These are phyloP conservation scores for Tricholoma hemisulphureum DNA, from an alignment of 768 basidiomycete species.

Conservation along the genomic window DNA sequence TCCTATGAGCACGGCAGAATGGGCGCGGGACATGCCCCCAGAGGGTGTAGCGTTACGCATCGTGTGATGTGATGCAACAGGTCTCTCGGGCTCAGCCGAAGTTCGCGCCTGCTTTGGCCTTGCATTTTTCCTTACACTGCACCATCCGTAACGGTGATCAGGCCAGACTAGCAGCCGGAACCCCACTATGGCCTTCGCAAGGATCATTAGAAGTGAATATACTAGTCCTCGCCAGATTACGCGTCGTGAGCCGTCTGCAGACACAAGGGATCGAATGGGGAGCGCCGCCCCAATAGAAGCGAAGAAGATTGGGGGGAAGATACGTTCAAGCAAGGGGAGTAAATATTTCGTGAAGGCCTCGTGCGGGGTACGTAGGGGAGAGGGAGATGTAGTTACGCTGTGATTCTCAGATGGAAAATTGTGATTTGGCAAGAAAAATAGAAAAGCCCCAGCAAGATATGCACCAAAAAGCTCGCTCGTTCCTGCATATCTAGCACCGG, in stretches of 20 bases:
- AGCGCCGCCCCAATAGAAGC: conserved; percentile 61
- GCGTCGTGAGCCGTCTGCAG: conserved; percentile 36
- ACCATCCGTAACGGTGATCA: conserved; percentile 10
- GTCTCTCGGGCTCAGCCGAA: not conserved
- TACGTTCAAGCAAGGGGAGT: conserved; percentile 33
- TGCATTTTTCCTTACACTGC: conserved; percentile 1
- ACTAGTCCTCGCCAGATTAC: conserved; percentile 54
- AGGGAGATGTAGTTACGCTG: not conserved
- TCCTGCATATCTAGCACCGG: conserved; percentile 50
- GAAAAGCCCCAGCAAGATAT: conserved; percentile 53
- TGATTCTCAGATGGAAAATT: not conserved
- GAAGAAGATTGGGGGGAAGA: conserved; percentile 66
- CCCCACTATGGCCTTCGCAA: conserved; percentile 52
- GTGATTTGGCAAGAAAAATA: conserved; percentile 23
- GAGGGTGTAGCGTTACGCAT: not conserved
- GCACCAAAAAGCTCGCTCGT: conserved; percentile 64
- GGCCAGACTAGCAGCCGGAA: conserved; percentile 42
- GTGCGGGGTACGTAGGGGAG: conserved; percentile 3
- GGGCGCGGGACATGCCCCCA: conserved; percentile 16
- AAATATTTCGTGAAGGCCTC: conserved; percentile 37
- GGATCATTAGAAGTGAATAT: conserved; percentile 56
- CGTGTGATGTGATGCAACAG: too few species aligned
- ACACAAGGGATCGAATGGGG: conserved; percentile 42
- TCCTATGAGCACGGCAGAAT: conserved; percentile 43
- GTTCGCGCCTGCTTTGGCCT: not conserved